Percentiles rank a stretch among this genome's conserved stretches.
These are phyloP conservation scores for Panus rudis DNA, from an alignment of 768 basidiomycete genomes.

Conservation along the genomic window DNA sequence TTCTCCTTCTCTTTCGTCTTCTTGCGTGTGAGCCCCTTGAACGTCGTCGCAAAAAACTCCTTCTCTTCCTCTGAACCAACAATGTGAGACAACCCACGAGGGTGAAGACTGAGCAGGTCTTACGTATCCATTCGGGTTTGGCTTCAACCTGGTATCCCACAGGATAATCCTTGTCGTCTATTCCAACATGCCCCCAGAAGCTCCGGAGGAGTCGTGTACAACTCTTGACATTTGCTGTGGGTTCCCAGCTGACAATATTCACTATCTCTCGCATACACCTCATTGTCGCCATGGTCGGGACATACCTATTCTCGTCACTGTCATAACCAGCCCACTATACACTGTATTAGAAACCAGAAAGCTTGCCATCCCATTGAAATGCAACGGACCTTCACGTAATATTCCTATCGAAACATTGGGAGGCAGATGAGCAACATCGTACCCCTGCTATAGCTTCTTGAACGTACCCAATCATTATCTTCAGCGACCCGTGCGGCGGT, in stretches of 20 bases:
- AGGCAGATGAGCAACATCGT: neutral
- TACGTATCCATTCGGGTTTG: constrained; percentile 52
- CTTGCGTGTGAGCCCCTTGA: constrained; percentile 9
- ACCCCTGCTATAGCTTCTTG: too few relatives aligned
- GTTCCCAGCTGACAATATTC: constrained; percentile 61
- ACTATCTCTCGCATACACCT: too few relatives aligned
- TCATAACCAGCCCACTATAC: constrained; percentile 61
- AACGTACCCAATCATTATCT: constrained; percentile 47
- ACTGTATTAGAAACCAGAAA: neutral
- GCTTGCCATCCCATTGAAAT: neutral
- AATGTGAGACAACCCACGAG: too few relatives aligned
- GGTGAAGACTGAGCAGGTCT: constrained; percentile 8
- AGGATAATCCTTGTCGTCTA: constrained; percentile 47
- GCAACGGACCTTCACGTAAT: constrained; percentile 52
- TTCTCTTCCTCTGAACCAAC: constrained; percentile 35
- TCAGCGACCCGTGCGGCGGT: constrained; percentile 47
- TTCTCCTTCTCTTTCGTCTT: constrained; percentile 16
- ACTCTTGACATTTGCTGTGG: constrained; percentile 45
- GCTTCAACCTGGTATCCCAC: constrained; percentile 41
- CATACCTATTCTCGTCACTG: constrained; percentile 50
- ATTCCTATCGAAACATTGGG: constrained; percentile 40
- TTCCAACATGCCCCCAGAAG: constrained; percentile 51
- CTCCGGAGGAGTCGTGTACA: constrained; percentile 55
- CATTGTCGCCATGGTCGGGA: too few relatives aligned
- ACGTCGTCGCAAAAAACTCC: constrained; percentile 26